These are phyloP conservation scores for Sicyos edulis DNA, from an alignment of 306 rosid genomes.

Conservation along the genomic window DNA sequence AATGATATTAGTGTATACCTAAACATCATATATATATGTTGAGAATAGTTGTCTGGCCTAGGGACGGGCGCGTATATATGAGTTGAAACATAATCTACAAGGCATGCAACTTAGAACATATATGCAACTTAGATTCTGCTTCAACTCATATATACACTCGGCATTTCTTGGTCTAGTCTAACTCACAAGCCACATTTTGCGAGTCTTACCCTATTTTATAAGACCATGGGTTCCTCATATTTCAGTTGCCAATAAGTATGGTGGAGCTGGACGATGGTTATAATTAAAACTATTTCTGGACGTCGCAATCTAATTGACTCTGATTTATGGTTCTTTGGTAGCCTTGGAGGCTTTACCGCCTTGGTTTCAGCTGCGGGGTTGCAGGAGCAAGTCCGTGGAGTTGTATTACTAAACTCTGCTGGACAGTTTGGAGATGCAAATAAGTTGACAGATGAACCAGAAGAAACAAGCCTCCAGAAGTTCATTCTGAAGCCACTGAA, in stretches of 20 bases:
- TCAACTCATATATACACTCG: background rate
- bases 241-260: background rate
- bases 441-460: constrained; percentile 36
- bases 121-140: background rate
- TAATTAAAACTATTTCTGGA: background rate
- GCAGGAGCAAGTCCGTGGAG: constrained; percentile 66
- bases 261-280: background rate
- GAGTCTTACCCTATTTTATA: background rate
- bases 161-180: background rate
- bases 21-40: too few relatives aligned
- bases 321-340: constrained; percentile 34
- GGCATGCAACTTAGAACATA: too few relatives aligned
- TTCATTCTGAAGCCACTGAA: constrained; percentile 59
- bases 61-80: too few relatives aligned
- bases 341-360: constrained; percentile 95
- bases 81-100: too few relatives aligned
- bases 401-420: constrained; percentile 76
- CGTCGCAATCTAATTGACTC: background rate
- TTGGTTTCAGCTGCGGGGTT: constrained; percentile 70
- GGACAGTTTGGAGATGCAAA: constrained; percentile 75
- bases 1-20: too few relatives aligned
- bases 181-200: background rate
- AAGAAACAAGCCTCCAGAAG: constrained; percentile 58
- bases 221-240: background rate
- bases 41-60: too few relatives aligned